phyloP scores from a whole-genome alignment of 2,329 filamentous ascomycete genomes.

The Colletotrichum sansevieriae region DNA sequence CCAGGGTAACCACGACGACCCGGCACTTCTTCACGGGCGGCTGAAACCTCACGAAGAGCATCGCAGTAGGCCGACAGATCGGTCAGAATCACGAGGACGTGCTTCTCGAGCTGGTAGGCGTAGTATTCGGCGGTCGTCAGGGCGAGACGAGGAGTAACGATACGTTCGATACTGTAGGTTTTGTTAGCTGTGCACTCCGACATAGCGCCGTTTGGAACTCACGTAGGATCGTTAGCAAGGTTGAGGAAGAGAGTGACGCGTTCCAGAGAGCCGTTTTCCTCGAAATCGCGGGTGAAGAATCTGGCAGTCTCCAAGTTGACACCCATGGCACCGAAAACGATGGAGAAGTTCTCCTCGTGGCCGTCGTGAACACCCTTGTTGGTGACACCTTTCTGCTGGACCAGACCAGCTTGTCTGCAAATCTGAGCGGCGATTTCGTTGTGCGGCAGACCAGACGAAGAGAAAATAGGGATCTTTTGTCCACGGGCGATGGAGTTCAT shows the following conservation, averaged over 20 bases:
- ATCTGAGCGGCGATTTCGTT: slow-evolving; percentile 99
- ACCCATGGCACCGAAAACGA: slow-evolving; percentile 99
- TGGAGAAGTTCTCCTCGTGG: slow-evolving; percentile 99
- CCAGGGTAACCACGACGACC: slow-evolving; percentile 99
- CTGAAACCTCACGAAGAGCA: slow-evolving; percentile 97
- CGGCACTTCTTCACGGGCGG: slow-evolving; percentile 97
- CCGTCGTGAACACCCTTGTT: slow-evolving; percentile 97
- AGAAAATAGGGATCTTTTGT: slow-evolving; percentile 99
- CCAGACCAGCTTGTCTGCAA: slow-evolving; percentile 94
- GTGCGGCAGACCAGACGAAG: slow-evolving; percentile 95
- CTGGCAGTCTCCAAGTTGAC: slow-evolving; percentile 99
- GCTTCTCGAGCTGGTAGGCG: slow-evolving; percentile 99
- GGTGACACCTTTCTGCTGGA: slow-evolving; percentile 80
- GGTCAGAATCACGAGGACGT: slow-evolving; percentile 98
- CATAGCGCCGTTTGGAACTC: slow-evolving; percentile 53
- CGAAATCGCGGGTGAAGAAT: slow-evolving; percentile 98
- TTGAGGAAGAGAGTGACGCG: slow-evolving; percentile 98
- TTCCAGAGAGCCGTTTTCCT: slow-evolving; percentile 99
- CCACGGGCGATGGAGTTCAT: slow-evolving; percentile 99
- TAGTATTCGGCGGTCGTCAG: slow-evolving; percentile 99
- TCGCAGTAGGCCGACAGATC: slow-evolving; percentile 99
- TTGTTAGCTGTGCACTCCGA: slow-evolving; percentile 34
- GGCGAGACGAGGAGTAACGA: slow-evolving; percentile 98
- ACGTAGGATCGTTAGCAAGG: slow-evolving; percentile 99
- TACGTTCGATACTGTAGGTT: slow-evolving; percentile 88